phyloP scores from a whole-genome alignment of 352 stramenopile species.

The Phytophthora pisi region DNA sequence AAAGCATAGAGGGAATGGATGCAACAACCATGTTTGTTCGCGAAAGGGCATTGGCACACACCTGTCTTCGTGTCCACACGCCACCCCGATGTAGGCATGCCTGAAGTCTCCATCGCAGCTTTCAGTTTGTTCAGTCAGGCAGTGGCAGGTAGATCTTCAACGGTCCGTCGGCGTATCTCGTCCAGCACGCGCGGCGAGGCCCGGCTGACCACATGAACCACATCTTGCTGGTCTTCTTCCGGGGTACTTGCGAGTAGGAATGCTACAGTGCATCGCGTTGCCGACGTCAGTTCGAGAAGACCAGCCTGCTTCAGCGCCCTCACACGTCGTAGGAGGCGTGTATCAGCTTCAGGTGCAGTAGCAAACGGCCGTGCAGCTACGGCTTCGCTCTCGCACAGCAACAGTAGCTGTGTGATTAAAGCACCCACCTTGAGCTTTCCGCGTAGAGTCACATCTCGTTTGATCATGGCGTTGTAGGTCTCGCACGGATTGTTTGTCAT shows the following conservation, averaged over 20 bases:
- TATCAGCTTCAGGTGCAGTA: too few species aligned
- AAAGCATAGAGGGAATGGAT: constrained; percentile 4
- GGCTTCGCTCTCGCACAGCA: too few species aligned
- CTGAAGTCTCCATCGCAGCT: neutral
- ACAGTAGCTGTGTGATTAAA: neutral
- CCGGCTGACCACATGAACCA: neutral
- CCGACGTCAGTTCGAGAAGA: too few species aligned
- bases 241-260: too few species aligned
- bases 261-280: too few species aligned
- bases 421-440: neutral
- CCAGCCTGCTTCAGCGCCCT: too few species aligned
- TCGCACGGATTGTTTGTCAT: neutral
- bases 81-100: neutral
- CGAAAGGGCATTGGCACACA: constrained; percentile 1
- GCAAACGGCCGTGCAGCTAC: too few species aligned
- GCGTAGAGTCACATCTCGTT: too few species aligned
- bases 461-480: neutral
- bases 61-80: neutral
- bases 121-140: neutral
- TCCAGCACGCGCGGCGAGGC: neutral
- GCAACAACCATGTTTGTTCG: constrained; percentile 5
- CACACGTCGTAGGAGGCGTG: too few species aligned
- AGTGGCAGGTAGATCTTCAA: neutral
- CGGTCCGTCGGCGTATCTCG: neutral
- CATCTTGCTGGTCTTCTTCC: too few species aligned